Conservation (phyloP, 768 basidiomycete genomes). For the Lactarius hengduanensis region DNA sequence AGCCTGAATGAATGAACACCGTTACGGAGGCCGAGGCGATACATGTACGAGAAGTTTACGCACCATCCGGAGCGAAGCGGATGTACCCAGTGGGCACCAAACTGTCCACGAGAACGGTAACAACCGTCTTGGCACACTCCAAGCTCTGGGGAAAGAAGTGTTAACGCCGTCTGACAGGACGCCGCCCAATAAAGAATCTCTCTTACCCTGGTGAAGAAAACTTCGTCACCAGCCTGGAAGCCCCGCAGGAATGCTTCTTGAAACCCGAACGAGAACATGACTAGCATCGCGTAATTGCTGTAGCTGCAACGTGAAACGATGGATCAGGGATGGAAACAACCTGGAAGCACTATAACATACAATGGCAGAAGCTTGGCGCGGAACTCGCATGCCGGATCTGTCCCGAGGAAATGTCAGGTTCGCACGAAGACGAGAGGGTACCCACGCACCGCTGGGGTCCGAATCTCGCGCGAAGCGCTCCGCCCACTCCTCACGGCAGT, state of each 20-base stretch:
- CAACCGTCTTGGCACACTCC: constrained; percentile 25
- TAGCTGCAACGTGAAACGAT: constrained; percentile 16
- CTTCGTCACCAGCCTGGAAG: constrained; percentile 30
- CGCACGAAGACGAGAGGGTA: background rate
- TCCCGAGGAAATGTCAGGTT: background rate
- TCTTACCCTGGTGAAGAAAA: constrained; percentile 34
- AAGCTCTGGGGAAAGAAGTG: constrained; percentile 18
- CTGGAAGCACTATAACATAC: constrained; percentile 34
- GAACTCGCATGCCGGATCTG: constrained; percentile 26
- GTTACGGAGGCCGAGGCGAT: background rate
- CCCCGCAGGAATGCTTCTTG: constrained; percentile 37
- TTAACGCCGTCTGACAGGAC: constrained; percentile 9
- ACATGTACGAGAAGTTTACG: constrained; percentile 1
- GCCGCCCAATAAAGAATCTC: background rate
- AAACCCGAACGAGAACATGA: constrained; percentile 45
- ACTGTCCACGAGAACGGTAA: constrained; percentile 25
- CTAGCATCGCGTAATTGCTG: constrained; percentile 37
- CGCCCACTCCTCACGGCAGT: constrained; percentile 26
- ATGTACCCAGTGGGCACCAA: constrained; percentile 31
- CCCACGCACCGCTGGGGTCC: constrained; percentile 21
- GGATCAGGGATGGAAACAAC: background rate
- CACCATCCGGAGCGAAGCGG: constrained; percentile 33
- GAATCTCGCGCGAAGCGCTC: constrained; percentile 26
- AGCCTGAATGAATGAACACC: constrained; percentile 8
- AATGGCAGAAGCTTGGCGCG: constrained; percentile 37